Evolutionary conservation across 257 asterid species (phyloP).

Genomic region (Solanum peruvianum): DNA sequence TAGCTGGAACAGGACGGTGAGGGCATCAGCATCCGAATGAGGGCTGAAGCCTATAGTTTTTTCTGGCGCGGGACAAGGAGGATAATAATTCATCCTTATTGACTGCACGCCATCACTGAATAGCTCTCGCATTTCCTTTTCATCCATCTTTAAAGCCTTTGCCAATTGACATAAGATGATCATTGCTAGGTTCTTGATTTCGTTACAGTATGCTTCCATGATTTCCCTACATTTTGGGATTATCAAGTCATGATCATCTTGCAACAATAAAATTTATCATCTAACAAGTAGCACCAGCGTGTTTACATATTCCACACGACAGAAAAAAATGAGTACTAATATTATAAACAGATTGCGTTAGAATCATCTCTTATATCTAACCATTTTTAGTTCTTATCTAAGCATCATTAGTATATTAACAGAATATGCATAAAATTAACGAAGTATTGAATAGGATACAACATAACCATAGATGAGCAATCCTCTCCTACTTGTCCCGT

Average conservation of each 20-base stretch:
- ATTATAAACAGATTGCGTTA: neutral
- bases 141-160: conserved; percentile 30
- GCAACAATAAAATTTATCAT: neutral
- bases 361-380: neutral
- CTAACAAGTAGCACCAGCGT: neutral
- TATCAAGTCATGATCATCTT: neutral
- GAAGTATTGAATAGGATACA: neutral
- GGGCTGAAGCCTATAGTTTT: conserved; percentile 33
- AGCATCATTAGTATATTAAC: neutral
- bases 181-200: conserved; percentile 24
- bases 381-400: neutral
- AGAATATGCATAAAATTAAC: neutral
- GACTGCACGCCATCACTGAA: conserved; percentile 34
- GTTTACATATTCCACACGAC: neutral
- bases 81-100: conserved; percentile 45
- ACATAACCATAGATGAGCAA: too few species aligned
- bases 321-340: neutral
- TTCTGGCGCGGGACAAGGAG: conserved; percentile 48
- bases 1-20: neutral
- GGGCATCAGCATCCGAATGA: conserved; percentile 50
- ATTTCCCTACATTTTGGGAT: conserved; percentile 18
- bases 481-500: neutral
- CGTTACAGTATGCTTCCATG: conserved; percentile 21
- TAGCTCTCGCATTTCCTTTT: conserved; percentile 15
- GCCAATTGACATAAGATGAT: conserved; percentile 25